Evolutionary conservation across 495 filamentous ascomycete species (phyloP), one percentile per base, ranked within the genome.

Genomic region (Podospora pseudopauciseta): DNA sequence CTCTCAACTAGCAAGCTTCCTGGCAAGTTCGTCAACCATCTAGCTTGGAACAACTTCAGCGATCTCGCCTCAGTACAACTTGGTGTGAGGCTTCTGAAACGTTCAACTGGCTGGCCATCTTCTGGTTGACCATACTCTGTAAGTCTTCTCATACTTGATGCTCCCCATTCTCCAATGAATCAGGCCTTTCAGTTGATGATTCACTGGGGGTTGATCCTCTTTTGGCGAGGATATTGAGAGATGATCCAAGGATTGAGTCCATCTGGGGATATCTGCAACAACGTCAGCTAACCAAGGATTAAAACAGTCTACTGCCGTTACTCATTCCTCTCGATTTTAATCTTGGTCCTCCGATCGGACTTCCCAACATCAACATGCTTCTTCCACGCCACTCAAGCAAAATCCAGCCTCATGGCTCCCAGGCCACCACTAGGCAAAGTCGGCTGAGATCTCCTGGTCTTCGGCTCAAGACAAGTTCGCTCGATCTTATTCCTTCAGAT

Each of bases 381-480:
- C 34, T 68, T 49, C 30, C 11, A 39, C 61, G 61, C 13, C 61
- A 34, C 16, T 6, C 61, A 19, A 49, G 30, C 28, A 63, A 63
- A 13, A 6, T 63, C 11, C n/a, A 6, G 13, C 27, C 61, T 9
- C 13, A 18, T 61, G n/a, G 23, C 19, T 58, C 61, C 11, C n/a
- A 54, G 5, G 30, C 53, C 56, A 69, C 23, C 63, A 64, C 55
- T 55, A 30, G 64, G 20, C n/a, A 20, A 9, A 63, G 32, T 67
- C 73, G 71, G 4, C 18, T 64, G 27, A 70, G 20, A 16, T 30
- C 63, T 30, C 18, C 70, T 19, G 63, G 66, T 18, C 67, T 73
- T 34, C 53, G 44, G 18, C 39, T 71, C 67, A 72, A 65, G 53
- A 72, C 71, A 26, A 67, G 63, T 13, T 30, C 61, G n/a, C 57